Evolutionary conservation across 306 rosid genomes (phyloP).

Genomic region (Pyrus communis): DNA sequence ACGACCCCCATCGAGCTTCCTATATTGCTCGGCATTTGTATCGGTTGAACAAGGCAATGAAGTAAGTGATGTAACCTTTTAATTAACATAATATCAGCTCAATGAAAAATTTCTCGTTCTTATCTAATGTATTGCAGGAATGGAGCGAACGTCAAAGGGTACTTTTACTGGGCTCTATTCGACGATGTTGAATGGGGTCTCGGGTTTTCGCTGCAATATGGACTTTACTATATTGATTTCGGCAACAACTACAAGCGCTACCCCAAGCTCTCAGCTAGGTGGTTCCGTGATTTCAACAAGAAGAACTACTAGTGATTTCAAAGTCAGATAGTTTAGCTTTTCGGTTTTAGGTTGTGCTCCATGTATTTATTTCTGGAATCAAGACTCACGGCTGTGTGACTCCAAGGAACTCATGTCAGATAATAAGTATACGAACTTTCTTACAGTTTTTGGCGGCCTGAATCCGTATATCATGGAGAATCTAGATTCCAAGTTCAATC

Average conservation of each 20-base stretch:
- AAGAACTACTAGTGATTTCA: too few species aligned
- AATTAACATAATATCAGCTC: background rate
- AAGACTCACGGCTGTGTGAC: too few species aligned
- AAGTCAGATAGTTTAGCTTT: too few species aligned
- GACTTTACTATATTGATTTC: background rate
- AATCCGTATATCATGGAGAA: too few species aligned
- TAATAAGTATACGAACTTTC: too few species aligned
- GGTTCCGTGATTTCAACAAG: background rate
- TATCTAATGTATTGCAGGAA: background rate
- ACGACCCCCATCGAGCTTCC: background rate
- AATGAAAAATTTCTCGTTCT: background rate
- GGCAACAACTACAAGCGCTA: background rate
- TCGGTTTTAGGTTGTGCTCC: too few species aligned
- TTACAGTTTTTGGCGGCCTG: too few species aligned
- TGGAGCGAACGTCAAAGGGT: background rate
- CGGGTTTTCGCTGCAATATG: background rate
- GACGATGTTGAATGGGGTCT: background rate
- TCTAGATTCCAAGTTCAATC: too few species aligned
- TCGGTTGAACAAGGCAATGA: background rate
- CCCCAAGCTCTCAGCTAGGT: background rate
- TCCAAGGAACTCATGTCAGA: too few species aligned
- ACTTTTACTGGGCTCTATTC: background rate
- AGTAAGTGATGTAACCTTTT: background rate
- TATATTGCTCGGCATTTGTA: background rate
- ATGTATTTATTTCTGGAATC: too few species aligned